These are phyloP conservation scores for Fusarium dimerum DNA, from an alignment of 2,329 filamentous ascomycete genomes.

Conservation along the genomic window DNA sequence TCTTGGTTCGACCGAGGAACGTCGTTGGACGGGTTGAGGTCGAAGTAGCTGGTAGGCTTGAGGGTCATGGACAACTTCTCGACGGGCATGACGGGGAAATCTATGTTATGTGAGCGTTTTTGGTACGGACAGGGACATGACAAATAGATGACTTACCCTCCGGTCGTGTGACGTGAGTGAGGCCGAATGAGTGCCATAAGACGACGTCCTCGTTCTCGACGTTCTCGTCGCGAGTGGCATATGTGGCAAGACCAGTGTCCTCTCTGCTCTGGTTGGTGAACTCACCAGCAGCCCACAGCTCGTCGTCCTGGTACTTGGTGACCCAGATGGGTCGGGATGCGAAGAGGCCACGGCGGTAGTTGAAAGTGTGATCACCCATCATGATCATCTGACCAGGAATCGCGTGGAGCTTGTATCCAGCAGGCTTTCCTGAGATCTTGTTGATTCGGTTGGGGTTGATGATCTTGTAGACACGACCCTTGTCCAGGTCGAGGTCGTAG, in stretches of 20 bases:
- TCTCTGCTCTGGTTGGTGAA: slow-evolving; percentile 50
- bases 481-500: slow-evolving; percentile 48
- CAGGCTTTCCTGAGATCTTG: slow-evolving; percentile 22
- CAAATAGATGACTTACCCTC: slow-evolving; percentile 4
- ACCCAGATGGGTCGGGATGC: slow-evolving; percentile 41
- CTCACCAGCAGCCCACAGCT: slow-evolving; percentile 51
- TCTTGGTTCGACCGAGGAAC: slow-evolving; percentile 9
- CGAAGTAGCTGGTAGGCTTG: slow-evolving; percentile 54
- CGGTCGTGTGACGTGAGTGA: slow-evolving; percentile 67
- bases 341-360: slow-evolving; percentile 12
- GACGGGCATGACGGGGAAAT: slow-evolving; percentile 68
- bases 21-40: slow-evolving; percentile 49
- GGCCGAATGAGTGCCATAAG: slow-evolving; percentile 86
- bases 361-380: slow-evolving; percentile 13
- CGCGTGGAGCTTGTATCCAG: slow-evolving; percentile 46
- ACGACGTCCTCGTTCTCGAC: slow-evolving; percentile 80
- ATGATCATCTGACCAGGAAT: slow-evolving; percentile 44
- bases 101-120: slow-evolving; percentile 24
- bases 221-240: slow-evolving; percentile 35
- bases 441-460: slow-evolving; percentile 44
- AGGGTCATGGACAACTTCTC: slow-evolving; percentile 51
- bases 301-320: slow-evolving; percentile 48
- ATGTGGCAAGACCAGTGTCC: slow-evolving; percentile 36
- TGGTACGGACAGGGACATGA: too few relatives aligned
- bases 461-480: slow-evolving; percentile 49